Conservation (phyloP, 2,329 filamentous ascomycete species). For the Phialophora expanda region DNA sequence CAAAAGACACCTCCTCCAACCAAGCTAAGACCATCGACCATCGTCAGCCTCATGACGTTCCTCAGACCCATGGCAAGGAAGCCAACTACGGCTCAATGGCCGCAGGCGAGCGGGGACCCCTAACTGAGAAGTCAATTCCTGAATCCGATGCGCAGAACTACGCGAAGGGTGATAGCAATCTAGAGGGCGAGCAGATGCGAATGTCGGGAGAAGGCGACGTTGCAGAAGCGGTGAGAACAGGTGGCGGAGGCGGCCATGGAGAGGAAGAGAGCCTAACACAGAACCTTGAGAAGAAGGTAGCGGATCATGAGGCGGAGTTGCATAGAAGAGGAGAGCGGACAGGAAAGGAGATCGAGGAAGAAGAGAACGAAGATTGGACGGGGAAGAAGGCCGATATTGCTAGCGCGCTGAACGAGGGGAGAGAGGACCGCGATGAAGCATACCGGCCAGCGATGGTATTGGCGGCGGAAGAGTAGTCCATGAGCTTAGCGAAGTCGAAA, state of each 20-base stretch:
- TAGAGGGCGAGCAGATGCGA: conserved; percentile 44
- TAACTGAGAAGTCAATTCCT: conserved; percentile 34
- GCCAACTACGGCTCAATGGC: conserved; percentile 38
- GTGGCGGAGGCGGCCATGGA: conserved; percentile 36
- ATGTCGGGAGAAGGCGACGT: conserved; percentile 42
- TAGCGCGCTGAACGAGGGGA: conserved; percentile 33
- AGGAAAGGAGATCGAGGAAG: conserved; percentile 33
- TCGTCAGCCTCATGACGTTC: conserved; percentile 39
- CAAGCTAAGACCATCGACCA: conserved; percentile 35
- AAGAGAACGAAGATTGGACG: conserved; percentile 38
- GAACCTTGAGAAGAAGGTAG: conserved; percentile 33
- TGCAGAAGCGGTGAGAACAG: conserved; percentile 36
- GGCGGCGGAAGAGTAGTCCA: conserved; percentile 37
- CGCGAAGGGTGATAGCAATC: conserved; percentile 31
- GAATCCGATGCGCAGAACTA: conserved; percentile 33
- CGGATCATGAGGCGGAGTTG: conserved; percentile 35
- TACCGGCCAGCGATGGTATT: conserved; percentile 36
- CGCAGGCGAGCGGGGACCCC: conserved; percentile 35
- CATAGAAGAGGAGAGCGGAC: conserved; percentile 35
- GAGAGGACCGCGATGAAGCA: conserved; percentile 21
- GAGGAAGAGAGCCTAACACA: conserved; percentile 32
- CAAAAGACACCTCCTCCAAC: conserved; percentile 31
- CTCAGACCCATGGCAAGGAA: conserved; percentile 36
- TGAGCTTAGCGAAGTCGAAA: neutral
- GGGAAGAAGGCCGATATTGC: conserved; percentile 39